Conservation (phyloP, 108 stramenopile genomes). For the Discostella stelligeroides region DNA sequence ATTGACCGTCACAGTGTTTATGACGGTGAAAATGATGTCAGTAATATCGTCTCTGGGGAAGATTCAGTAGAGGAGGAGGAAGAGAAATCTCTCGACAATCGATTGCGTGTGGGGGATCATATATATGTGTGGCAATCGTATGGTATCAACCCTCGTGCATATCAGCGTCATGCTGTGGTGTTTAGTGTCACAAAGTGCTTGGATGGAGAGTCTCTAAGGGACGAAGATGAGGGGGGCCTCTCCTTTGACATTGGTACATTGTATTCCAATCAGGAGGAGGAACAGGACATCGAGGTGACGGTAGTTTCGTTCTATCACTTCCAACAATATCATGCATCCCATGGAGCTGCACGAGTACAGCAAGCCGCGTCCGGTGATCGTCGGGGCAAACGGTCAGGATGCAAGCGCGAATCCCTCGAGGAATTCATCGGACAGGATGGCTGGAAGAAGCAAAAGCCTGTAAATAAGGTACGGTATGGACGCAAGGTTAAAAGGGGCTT, state of each 20-base stretch:
- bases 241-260: constrained; percentile 28
- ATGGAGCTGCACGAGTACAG: constrained; percentile 24
- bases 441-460: constrained; percentile 32
- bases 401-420: constrained; percentile 26
- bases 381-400: constrained; percentile 39
- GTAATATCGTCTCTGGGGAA: neutral
- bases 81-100: constrained; percentile 37
- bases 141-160: constrained; percentile 49
- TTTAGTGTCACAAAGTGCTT: constrained; percentile 16
- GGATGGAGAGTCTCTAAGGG: neutral
- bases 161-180: constrained; percentile 54
- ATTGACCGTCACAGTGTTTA: neutral
- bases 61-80: constrained; percentile 29
- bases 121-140: constrained; percentile 53
- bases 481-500: constrained; percentile 35
- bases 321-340: constrained; percentile 31
- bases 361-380: constrained; percentile 22
- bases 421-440: constrained; percentile 43
- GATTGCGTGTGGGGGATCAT: constrained; percentile 40
- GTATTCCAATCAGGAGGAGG: constrained; percentile 22
- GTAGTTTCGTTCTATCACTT: constrained; percentile 56
- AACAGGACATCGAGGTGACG: constrained; percentile 31
- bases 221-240: neutral
- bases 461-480: constrained; percentile 47
- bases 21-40: constrained; percentile 13